Percentiles rank a stretch among this genome's conserved stretches.
Evolutionary conservation across 352 stramenopile genomes (phyloP).

Genomic region (Pythium oligandrum): DNA sequence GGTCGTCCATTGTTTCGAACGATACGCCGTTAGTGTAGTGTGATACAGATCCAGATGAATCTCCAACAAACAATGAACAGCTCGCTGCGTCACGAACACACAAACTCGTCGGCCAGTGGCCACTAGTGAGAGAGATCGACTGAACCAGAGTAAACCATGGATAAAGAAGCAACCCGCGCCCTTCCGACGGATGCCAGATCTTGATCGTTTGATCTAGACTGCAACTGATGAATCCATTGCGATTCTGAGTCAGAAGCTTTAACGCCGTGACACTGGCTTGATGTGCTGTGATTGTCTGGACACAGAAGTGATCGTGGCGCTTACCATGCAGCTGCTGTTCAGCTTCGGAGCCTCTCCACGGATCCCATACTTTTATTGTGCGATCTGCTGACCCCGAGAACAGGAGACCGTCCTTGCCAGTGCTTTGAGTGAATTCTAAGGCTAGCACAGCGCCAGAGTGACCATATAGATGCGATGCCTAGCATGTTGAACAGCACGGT

Average conservation of each 20-base stretch:
- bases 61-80: conserved; percentile 50
- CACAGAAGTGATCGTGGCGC: conserved; percentile 30
- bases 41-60: conserved; percentile 56
- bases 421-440: conserved; percentile 36
- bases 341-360: conserved; percentile 38
- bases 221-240: conserved; percentile 56
- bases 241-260: conserved; percentile 36
- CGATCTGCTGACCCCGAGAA: conserved; percentile 64
- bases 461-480: conserved; percentile 44
- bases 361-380: conserved; percentile 71
- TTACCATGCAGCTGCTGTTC: conserved; percentile 23
- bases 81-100: conserved; percentile 43
- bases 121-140: conserved; percentile 44
- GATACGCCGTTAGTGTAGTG: conserved; percentile 35
- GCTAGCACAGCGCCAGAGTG: conserved; percentile 46
- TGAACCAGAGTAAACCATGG: conserved; percentile 63
- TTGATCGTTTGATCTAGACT: conserved; percentile 66
- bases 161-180: conserved; percentile 55
- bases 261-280: conserved; percentile 46
- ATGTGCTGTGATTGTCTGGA: conserved; percentile 65
- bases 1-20: too few relatives aligned
- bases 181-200: conserved; percentile 56
- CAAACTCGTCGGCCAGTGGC: conserved; percentile 49
- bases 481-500: background rate
- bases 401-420: conserved; percentile 49